Evolutionary conservation across 441 rosid genomes (phyloP), one percentile per base, ranked within the genome.

Genomic region (Bocquillonia castaneifolia): DNA sequence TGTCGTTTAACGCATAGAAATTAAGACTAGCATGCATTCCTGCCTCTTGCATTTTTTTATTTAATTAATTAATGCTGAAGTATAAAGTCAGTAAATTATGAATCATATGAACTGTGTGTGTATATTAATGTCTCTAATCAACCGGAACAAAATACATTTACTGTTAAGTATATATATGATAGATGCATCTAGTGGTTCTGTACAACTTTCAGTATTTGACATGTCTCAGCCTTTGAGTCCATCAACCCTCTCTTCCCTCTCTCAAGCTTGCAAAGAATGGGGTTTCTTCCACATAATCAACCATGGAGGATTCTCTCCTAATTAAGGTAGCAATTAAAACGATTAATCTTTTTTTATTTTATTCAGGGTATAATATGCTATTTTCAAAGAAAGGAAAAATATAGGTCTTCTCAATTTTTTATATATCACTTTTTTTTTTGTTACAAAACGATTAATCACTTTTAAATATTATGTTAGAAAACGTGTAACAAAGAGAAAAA

Each of bases 181-280:
- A 83, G 36, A 77, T 63, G 63, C 48, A 70, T 26, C 70, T 17
- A 44, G 64, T 39, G 55, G 36, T 39, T 64, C 74, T 39, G 22
- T 83, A 29, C 78, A 83, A 42, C 92, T 87, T 76, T 86, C 88
- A 44, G 77, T 80, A 18, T 70, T 88, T 37, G 93, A 90, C 75
- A 68, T 88, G 31, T 86, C 86, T 44, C 84, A 78, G 70, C 86
- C 93, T 15, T 50, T 83, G 39, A 69, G 72, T 64, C 75, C 79
- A 28, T 69, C 82, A 52, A 69, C 68, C 48, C 71, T 85, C 20
- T 67, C 79, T 25, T 74, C 86, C 59, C 78, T 40, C 10, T 10
- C 15, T 40, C 15, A 10, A 40, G 45, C 45, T 40, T 40, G 45
- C 45, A 12, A 40, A 1, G 45, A 40, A 40, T 40, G 45, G 45